Conservation (phyloP, 768 basidiomycete species). For the Strobilomyces dryophilus region DNA sequence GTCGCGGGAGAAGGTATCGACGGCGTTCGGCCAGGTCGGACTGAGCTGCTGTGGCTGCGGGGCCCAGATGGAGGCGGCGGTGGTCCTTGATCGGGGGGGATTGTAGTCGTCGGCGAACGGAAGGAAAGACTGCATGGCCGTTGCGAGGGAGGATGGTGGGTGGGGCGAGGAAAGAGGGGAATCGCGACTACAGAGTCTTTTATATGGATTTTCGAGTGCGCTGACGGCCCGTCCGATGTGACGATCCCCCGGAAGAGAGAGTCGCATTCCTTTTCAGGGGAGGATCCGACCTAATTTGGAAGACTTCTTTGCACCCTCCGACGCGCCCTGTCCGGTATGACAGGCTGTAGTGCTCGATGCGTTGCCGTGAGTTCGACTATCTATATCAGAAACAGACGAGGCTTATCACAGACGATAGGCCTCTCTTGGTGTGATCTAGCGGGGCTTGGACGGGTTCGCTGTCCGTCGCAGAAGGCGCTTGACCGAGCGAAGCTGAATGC, state of each 20-base stretch:
- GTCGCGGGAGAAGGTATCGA: slow-evolving; percentile 57
- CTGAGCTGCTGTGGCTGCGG: slow-evolving; percentile 72
- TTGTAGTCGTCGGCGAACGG: slow-evolving; percentile 38
- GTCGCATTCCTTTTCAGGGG: slow-evolving; percentile 32
- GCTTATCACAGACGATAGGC: slow-evolving; percentile 4
- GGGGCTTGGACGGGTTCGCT: neutral
- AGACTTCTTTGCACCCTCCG: slow-evolving; percentile 28
- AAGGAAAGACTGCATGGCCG: slow-evolving; percentile 31
- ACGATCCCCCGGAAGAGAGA: slow-evolving; percentile 27
- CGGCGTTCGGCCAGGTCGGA: slow-evolving; percentile 61
- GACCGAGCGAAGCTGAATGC: slow-evolving; percentile 10
- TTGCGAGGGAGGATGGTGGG: slow-evolving; percentile 37
- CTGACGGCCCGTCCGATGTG: slow-evolving; percentile 23
- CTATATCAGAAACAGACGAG: slow-evolving; percentile 15
- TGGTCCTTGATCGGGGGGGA: slow-evolving; percentile 39
- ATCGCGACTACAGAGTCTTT: slow-evolving; percentile 20
- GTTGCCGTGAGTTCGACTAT: slow-evolving; percentile 18
- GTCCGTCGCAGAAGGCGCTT: neutral
- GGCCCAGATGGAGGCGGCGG: slow-evolving; percentile 71
- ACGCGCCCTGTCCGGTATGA: slow-evolving; percentile 21
- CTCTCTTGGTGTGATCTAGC: neutral
- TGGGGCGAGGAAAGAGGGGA: slow-evolving; percentile 37
- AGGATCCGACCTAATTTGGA: slow-evolving; percentile 27
- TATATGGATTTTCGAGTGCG: slow-evolving; percentile 33
- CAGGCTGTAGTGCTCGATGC: slow-evolving; percentile 24